Percentiles rank a stretch among this genome's conserved stretches.
Conservation (phyloP, 140 eudicot species). For the Cichorium intybus region DNA sequence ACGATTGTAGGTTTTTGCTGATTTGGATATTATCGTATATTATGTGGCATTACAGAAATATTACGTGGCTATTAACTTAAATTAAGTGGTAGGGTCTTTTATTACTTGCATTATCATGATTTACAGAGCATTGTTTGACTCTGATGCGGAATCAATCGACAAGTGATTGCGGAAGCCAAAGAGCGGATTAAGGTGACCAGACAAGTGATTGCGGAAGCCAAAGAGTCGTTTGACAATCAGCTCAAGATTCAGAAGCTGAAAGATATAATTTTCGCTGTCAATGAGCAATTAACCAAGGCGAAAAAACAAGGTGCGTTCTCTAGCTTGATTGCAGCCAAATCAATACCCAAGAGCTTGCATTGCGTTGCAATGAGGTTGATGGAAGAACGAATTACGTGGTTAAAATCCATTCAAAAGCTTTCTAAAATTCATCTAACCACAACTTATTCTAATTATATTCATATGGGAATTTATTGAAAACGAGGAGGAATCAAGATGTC, state of each 20-base stretch:
- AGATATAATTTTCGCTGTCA: slow-evolving; percentile 66
- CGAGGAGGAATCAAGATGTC: too few relatives aligned
- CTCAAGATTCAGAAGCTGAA: slow-evolving; percentile 86
- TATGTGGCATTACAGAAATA: too few relatives aligned
- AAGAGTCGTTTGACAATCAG: slow-evolving; percentile 82
- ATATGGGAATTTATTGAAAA: too few relatives aligned
- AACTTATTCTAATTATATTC: too few relatives aligned
- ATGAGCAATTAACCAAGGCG: slow-evolving; percentile 75
- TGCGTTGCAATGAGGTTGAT: slow-evolving; percentile 76
- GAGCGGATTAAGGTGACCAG: slow-evolving; percentile 72
- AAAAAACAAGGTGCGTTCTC: slow-evolving; percentile 85
- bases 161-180: slow-evolving; percentile 64
- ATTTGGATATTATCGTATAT: too few relatives aligned
- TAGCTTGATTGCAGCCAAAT: slow-evolving; percentile 89
- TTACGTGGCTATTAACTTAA: too few relatives aligned
- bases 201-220: slow-evolving; percentile 72
- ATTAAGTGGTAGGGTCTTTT: too few relatives aligned
- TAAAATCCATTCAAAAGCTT: too few relatives aligned
- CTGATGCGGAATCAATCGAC: slow-evolving; percentile 42
- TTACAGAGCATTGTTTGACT: slow-evolving; percentile 40
- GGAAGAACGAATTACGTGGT: slow-evolving; percentile 88
- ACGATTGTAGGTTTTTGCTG: too few relatives aligned
- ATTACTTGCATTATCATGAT: too few relatives aligned
- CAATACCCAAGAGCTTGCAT: slow-evolving; percentile 84
- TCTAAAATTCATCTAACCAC: too few relatives aligned